These are phyloP conservation scores for Leccinum subgranulosum DNA, from an alignment of 768 basidiomycete species.

Conservation along the genomic window DNA sequence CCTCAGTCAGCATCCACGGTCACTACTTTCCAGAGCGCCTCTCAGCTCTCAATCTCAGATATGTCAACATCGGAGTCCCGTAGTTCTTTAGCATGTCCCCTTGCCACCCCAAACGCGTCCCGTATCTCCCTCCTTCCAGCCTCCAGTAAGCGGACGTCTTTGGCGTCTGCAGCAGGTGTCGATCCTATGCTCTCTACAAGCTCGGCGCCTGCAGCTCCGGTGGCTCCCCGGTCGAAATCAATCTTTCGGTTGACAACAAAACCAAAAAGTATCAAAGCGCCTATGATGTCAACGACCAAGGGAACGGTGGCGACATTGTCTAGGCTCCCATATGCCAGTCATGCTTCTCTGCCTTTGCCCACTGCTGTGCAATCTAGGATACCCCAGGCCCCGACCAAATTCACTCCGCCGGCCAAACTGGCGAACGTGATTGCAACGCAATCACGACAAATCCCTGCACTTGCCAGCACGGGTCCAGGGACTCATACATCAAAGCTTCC, in stretches of 20 bases:
- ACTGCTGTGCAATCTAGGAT: conserved; percentile 14
- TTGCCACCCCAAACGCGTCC: conserved; percentile 11
- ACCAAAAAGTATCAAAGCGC: conserved; percentile 22
- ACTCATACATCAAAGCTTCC: conserved; percentile 23
- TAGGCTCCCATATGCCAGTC: conserved; percentile 14
- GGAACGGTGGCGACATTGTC: not conserved
- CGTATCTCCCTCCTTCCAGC: conserved; percentile 23
- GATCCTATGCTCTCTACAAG: conserved; percentile 13
- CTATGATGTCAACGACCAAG: conserved; percentile 1
- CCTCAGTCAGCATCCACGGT: conserved; percentile 29
- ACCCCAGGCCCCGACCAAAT: conserved; percentile 23
- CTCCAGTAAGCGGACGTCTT: conserved; percentile 25
- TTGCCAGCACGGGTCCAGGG: not conserved
- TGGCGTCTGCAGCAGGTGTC: conserved; percentile 23
- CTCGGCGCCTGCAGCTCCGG: not conserved
- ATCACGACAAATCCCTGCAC: conserved; percentile 9
- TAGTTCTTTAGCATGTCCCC: conserved; percentile 8
- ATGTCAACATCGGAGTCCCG: conserved; percentile 19
- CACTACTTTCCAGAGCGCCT: conserved; percentile 21
- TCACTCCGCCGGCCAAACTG: conserved; percentile 30
- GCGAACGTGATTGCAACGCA: conserved; percentile 28
- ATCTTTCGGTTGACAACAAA: conserved; percentile 29
- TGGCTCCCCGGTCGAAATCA: conserved; percentile 23
- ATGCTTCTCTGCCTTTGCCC: conserved; percentile 4
- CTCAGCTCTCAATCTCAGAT: conserved; percentile 22